These are phyloP conservation scores for Karstenula rhodostoma DNA, from an alignment of 2,329 filamentous ascomycete genomes.

Conservation along the genomic window DNA sequence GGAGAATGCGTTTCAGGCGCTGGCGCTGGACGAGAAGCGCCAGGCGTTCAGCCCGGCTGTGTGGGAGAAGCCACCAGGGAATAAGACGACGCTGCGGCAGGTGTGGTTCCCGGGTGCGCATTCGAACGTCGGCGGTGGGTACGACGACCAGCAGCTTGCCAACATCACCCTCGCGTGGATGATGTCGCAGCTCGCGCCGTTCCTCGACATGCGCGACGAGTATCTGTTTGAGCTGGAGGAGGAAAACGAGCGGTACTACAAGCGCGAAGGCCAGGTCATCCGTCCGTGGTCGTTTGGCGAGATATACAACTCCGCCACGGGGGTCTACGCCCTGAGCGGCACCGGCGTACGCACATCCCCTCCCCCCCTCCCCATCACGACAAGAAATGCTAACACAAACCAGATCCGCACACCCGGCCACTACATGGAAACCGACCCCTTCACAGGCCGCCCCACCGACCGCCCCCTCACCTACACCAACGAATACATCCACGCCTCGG, in stretches of 20 bases:
- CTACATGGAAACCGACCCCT: slow-evolving; percentile 57
- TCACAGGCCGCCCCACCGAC: slow-evolving; percentile 51
- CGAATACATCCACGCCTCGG: slow-evolving; percentile 62
- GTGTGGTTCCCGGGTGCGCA: slow-evolving; percentile 66
- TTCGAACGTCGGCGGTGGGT: slow-evolving; percentile 61
- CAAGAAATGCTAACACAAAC: neutral
- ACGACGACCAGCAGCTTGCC: slow-evolving; percentile 54
- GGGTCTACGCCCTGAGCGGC: slow-evolving; percentile 58
- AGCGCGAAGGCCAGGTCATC: slow-evolving; percentile 48
- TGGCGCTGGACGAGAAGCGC: slow-evolving; percentile 63
- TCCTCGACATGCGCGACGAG: slow-evolving; percentile 57
- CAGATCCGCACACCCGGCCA: slow-evolving; percentile 56
- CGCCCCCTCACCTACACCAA: slow-evolving; percentile 58
- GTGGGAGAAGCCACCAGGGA: slow-evolving; percentile 59
- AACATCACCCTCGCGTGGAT: slow-evolving; percentile 66
- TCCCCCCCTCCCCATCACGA: neutral
- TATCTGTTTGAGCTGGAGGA: slow-evolving; percentile 59
- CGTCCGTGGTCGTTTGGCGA: slow-evolving; percentile 59
- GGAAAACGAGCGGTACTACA: slow-evolving; percentile 55
- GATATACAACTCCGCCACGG: slow-evolving; percentile 56
- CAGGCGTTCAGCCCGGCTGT: slow-evolving; percentile 61
- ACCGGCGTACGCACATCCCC: slow-evolving; percentile 38
- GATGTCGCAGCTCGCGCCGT: slow-evolving; percentile 61
- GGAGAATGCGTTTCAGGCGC: slow-evolving; percentile 64
- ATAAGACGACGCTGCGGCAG: slow-evolving; percentile 58